Conservation (phyloP, 805 yeast species). For the Candida xiaguanensis region DNA sequence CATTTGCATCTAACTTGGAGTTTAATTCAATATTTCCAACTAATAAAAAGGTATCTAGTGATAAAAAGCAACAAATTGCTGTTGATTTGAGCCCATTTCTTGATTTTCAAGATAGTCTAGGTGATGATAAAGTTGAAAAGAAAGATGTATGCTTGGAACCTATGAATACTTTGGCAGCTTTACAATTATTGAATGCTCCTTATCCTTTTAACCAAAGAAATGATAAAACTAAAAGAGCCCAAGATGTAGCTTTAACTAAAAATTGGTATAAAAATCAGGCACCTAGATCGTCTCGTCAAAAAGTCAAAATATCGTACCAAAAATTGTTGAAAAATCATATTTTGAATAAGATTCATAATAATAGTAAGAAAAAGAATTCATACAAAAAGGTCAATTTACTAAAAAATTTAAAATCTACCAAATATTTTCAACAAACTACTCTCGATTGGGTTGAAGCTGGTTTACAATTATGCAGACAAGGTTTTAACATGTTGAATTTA, state of each 20-base stretch:
- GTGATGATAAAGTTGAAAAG: conserved; percentile 16
- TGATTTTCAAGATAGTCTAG: conserved; percentile 18
- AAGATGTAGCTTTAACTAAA: conserved; percentile 84
- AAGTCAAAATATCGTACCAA: conserved; percentile 85
- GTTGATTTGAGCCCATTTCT: conserved; percentile 48
- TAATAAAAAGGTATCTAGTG: conserved; percentile 8
- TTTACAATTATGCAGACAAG: conserved; percentile 87
- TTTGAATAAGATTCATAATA: conserved; percentile 62
- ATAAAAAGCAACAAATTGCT: conserved; percentile 24
- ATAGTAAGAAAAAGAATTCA: conserved; percentile 32
- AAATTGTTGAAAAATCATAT: conserved; percentile 77
- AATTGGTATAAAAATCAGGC: conserved; percentile 77
- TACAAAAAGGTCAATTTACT: conserved; percentile 54
- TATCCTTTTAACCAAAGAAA: conserved; percentile 77
- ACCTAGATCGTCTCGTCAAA: conserved; percentile 58
- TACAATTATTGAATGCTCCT: conserved; percentile 76
- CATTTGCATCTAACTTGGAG: conserved; percentile 52
- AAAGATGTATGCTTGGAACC: conserved; percentile 25
- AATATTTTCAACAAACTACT: conserved; percentile 85
- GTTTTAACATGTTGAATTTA: conserved; percentile 87
- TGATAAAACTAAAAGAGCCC: conserved; percentile 74
- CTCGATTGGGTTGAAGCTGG: conserved; percentile 99
- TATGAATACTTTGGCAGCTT: conserved; percentile 47
- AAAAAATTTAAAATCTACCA: conserved; percentile 67
- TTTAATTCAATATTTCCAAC: conserved; percentile 51